phyloP scores from a whole-genome alignment of 345 rosid genomes.

The Hibiscus syriacus region DNA sequence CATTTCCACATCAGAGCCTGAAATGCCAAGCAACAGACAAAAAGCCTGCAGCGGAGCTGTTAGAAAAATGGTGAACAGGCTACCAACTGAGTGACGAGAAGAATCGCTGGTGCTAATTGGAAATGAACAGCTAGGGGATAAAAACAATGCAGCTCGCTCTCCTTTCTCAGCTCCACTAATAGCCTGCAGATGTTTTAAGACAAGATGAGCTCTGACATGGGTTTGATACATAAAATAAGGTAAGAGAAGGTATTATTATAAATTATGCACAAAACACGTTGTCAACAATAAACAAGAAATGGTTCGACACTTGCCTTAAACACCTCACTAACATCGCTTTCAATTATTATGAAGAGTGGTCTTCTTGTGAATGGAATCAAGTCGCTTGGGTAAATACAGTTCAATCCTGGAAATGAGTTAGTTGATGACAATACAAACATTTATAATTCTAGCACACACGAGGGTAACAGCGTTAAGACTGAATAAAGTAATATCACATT shows the following conservation, averaged over 20 bases:
- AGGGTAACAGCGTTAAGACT: not conserved
- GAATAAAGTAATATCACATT: not conserved
- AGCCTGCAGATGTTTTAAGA: not conserved
- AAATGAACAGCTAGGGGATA: constrained; percentile 61
- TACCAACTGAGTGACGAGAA: constrained; percentile 65
- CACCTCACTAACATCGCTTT: constrained; percentile 64
- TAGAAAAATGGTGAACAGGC: constrained; percentile 76
- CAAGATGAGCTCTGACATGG: not conserved
- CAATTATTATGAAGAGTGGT: constrained; percentile 73
- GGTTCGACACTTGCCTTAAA: constrained; percentile 49
- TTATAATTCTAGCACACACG: not conserved
- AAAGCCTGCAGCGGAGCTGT: constrained; percentile 84
- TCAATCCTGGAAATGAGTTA: constrained; percentile 49
- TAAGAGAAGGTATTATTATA: not conserved
- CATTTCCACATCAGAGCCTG: constrained; percentile 69
- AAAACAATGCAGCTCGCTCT: constrained; percentile 85
- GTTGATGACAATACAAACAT: constrained; percentile 9
- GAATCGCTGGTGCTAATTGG: constrained; percentile 41
- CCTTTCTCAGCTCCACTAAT: constrained; percentile 56
- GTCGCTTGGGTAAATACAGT: constrained; percentile 76
- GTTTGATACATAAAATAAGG: not conserved
- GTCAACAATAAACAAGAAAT: not conserved
- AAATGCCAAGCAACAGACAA: constrained; percentile 65
- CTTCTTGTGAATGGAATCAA: constrained; percentile 86
- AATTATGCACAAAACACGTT: not conserved